These are phyloP conservation scores for Miscanthus lutarioriparius DNA, from an alignment of 176 grass and related monocot genomes.

Conservation along the genomic window DNA sequence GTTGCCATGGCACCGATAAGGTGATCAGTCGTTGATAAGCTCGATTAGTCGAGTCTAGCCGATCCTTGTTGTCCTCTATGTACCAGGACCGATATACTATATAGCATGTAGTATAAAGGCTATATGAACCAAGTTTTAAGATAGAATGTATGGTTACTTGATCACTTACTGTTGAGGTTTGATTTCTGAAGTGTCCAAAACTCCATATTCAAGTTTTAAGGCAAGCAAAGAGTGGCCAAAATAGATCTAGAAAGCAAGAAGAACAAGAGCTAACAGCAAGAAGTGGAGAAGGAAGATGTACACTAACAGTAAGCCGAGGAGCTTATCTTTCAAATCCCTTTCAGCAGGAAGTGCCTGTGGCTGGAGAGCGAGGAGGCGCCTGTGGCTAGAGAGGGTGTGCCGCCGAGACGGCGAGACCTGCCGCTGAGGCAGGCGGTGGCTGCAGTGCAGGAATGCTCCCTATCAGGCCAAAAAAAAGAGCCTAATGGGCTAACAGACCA, in stretches of 20 bases:
- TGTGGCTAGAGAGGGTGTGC: no score
- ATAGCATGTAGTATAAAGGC: background rate
- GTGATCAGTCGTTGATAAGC: background rate
- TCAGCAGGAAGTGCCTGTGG: background rate
- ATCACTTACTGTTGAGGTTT: background rate
- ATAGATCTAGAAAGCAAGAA: background rate
- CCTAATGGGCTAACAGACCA: no score
- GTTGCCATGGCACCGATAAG: background rate
- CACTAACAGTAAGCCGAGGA: background rate
- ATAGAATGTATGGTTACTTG: background rate
- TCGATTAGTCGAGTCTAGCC: background rate
- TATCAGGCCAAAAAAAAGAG: no score
- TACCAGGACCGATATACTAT: background rate
- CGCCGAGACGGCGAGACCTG: background rate
- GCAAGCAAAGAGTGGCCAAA: background rate
- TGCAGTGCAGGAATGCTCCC: no score
- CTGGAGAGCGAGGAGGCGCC: background rate
- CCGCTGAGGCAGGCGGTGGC: no score
- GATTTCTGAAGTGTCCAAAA: background rate
- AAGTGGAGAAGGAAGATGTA: background rate
- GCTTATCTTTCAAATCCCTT: background rate
- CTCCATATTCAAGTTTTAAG: background rate
- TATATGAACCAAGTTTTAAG: background rate
- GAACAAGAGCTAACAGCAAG: background rate
- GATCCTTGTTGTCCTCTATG: background rate